phyloP scores from a whole-genome alignment of 495 filamentous ascomycete species.

The Daldinia grandis region DNA sequence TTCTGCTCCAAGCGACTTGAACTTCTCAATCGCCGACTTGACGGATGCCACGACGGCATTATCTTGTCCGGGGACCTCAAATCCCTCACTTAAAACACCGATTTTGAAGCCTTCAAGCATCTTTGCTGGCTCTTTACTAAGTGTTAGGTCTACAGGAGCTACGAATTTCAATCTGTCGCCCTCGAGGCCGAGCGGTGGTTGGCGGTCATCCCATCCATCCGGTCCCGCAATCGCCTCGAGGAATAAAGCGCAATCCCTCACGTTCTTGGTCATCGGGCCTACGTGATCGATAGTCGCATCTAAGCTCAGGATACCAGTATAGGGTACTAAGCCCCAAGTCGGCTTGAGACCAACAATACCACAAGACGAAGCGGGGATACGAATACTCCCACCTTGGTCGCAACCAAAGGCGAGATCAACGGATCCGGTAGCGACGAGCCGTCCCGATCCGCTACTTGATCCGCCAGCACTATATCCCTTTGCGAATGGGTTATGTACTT shows the following conservation, averaged over 20 bases:
- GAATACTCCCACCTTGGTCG: slow-evolving; percentile 69
- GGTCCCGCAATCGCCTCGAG: slow-evolving; percentile 63
- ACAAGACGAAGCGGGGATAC: slow-evolving; percentile 61
- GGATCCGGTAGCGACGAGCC: slow-evolving; percentile 59
- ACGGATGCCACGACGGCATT: slow-evolving; percentile 54
- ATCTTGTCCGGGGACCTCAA: slow-evolving; percentile 55
- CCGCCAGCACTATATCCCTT: slow-evolving; percentile 64
- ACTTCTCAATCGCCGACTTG: slow-evolving; percentile 53
- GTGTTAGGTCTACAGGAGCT: slow-evolving; percentile 37
- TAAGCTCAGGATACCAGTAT: slow-evolving; percentile 56
- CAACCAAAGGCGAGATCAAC: slow-evolving; percentile 66
- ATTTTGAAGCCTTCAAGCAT: slow-evolving; percentile 60
- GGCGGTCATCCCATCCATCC: slow-evolving; percentile 66
- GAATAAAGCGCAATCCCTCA: slow-evolving; percentile 59
- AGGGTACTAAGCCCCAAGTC: slow-evolving; percentile 60
- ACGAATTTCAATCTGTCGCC: slow-evolving; percentile 49
- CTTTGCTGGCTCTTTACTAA: slow-evolving; percentile 20
- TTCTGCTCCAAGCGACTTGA: slow-evolving; percentile 60
- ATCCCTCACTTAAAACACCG: slow-evolving; percentile 62
- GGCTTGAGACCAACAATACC: slow-evolving; percentile 60
- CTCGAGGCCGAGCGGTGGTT: slow-evolving; percentile 52
- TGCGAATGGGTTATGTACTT: slow-evolving; percentile 59
- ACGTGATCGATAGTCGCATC: slow-evolving; percentile 59
- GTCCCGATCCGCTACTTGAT: slow-evolving; percentile 64
- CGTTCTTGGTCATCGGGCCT: slow-evolving; percentile 59